These are phyloP conservation scores for Aspergillus cavernicola DNA, from an alignment of 495 filamentous ascomycete species.

Conservation along the genomic window DNA sequence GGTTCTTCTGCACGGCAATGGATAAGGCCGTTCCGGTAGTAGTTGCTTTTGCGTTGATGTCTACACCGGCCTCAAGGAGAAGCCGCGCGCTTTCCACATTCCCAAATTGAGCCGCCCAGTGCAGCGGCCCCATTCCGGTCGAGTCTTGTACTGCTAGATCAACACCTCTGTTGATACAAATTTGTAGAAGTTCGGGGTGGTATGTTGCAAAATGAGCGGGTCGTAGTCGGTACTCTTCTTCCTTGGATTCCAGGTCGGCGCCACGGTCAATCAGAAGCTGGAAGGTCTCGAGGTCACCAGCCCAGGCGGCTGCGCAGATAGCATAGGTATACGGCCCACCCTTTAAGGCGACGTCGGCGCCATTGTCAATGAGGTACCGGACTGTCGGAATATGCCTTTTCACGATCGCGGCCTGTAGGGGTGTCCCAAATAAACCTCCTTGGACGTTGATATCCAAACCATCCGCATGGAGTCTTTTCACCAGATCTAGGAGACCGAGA, in stretches of 20 bases:
- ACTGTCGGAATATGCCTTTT: background rate
- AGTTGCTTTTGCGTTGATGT: background rate
- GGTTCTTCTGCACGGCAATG: background rate
- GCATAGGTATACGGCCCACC: background rate
- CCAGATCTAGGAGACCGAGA: background rate
- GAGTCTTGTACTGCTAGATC: background rate
- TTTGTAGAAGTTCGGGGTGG: background rate
- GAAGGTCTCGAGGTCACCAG: background rate
- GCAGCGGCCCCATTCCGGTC: background rate
- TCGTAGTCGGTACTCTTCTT: background rate
- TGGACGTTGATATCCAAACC: background rate
- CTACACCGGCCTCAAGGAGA: background rate
- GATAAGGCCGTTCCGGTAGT: background rate
- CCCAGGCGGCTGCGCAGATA: background rate
- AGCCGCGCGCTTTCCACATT: background rate
- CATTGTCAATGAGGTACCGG: background rate
- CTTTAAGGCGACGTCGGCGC: background rate
- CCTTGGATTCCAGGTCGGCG: background rate
- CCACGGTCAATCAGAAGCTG: conserved; percentile 1
- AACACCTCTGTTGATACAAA: background rate
- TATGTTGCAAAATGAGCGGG: background rate
- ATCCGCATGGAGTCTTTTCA: background rate
- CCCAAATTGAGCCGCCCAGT: background rate
- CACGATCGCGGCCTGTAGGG: background rate
- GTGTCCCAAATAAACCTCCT: background rate